Evolutionary conservation across 352 stramenopile genomes (phyloP), one percentile per base, ranked within the genome.

Genomic region (Phytophthora sp.): DNA sequence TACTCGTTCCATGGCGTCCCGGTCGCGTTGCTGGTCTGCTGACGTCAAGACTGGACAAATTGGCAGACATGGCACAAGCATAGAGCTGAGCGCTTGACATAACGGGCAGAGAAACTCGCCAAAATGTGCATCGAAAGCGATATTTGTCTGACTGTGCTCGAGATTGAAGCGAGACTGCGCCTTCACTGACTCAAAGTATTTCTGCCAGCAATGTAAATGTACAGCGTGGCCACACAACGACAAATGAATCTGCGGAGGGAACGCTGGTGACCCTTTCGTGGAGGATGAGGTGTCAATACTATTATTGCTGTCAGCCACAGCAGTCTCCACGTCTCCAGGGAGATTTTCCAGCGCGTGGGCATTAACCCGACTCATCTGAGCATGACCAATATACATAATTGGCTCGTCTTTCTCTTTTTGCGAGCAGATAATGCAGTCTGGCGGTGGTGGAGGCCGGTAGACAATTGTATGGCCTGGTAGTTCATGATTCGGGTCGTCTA

Each of bases 21-120:
- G 82, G 24, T 84, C 78, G 1, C 70, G 69, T 29, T 89, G 71
- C 21, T 82, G 83, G 35, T 91, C 82, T 33, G 77, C 71, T 7
- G 78, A 71, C 26, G 83, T 90, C 26, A 91, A 61, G 7, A 78
- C 71, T n/a, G 66, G 59, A 57, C 74, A 88, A 39, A 89, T 71
- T 0, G 81, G 72, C 4, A 97, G 57, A 51, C 91, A 89, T 11
- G 91, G 91, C 27, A 98, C 77, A 2, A 97, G 73, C 71, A 95
- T 92, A n/a, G 94, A 97, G 63, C 88, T 96, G 15, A 98, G 77
- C 13, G 80, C 78, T 62, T 98, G 95, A 55, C 92, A 98, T 15
- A 98, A 66, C 4, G 92, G 92, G 44, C 92, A 98, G 13, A 97
- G 72, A 51, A 97, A 97, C 68, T 98, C 91, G 12, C 86, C 82